These are phyloP conservation scores for Botrytis tulipae DNA, from an alignment of 2,329 filamentous ascomycete species.

Conservation along the genomic window DNA sequence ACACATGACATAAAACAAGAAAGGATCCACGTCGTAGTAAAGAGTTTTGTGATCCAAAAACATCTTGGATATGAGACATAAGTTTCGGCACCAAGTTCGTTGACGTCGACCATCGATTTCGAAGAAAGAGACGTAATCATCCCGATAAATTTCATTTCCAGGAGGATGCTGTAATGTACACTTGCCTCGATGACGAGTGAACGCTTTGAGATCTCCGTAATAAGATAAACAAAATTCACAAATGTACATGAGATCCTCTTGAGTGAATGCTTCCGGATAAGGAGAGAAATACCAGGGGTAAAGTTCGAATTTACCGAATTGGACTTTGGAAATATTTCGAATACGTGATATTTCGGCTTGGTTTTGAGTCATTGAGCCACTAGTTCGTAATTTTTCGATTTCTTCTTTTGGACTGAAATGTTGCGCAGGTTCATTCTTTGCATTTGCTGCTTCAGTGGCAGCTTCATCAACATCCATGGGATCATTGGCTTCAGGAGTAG, in stretches of 20 bases:
- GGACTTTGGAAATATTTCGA: conserved; percentile 87
- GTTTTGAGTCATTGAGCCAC: conserved; percentile 98
- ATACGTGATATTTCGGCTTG: conserved; percentile 95
- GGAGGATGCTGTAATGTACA: conserved; percentile 90
- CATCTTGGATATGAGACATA: conserved; percentile 91
- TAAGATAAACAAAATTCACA: conserved; percentile 97
- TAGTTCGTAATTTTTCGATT: conserved; percentile 91
- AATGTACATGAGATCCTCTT: conserved; percentile 88
- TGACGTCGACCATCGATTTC: conserved; percentile 95
- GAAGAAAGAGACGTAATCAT: conserved; percentile 91
- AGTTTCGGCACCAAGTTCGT: conserved; percentile 92
- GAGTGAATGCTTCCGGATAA: conserved; percentile 84
- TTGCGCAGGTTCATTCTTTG: conserved; percentile 39
- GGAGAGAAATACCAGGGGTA: conserved; percentile 99
- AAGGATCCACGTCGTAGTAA: conserved; percentile 99
- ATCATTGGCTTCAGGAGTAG: conserved; percentile 40
- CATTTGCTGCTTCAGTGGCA: conserved; percentile 35
- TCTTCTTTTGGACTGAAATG: conserved; percentile 80
- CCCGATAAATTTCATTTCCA: conserved; percentile 96
- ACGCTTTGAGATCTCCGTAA: conserved; percentile 79
- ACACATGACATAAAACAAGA: conserved; percentile 98
- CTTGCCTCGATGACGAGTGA: conserved; percentile 81
- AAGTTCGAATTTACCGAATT: conserved; percentile 88
- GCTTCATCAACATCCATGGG: conserved; percentile 56
- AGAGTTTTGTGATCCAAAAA: conserved; percentile 98